Percentiles rank a stretch among this genome's conserved stretches.
Conservation (phyloP, 495 filamentous ascomycete species). For the Podospora conica region DNA sequence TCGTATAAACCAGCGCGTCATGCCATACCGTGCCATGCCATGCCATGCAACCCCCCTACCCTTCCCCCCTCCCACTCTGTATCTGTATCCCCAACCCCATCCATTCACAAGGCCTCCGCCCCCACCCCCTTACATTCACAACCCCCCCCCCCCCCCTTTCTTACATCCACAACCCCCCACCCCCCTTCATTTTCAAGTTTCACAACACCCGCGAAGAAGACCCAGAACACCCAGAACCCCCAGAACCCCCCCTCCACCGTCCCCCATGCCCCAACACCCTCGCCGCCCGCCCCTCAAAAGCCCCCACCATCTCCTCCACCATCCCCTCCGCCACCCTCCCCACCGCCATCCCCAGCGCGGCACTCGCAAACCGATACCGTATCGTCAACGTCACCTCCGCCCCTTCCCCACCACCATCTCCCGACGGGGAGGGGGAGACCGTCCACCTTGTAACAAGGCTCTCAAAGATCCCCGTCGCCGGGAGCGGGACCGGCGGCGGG, state of each 20-base stretch:
- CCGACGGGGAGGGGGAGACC: conserved; percentile 19
- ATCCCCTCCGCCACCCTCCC: conserved; percentile 75
- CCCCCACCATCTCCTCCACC: conserved; percentile 81
- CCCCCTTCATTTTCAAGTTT: too few species aligned
- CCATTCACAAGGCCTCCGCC: too few species aligned
- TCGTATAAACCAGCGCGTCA: too few species aligned
- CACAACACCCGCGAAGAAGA: too few species aligned
- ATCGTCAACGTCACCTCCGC: conserved; percentile 71
- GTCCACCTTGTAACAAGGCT: conserved; percentile 77
- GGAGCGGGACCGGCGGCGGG: too few species aligned
- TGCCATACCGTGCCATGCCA: too few species aligned
- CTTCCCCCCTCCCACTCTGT: background rate
- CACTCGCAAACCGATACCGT: conserved; percentile 76
- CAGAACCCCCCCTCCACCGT: background rate
- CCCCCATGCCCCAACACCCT: conserved; percentile 41
- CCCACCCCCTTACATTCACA: too few species aligned
- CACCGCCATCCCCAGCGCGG: conserved; percentile 74
- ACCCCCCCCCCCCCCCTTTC: too few species aligned
- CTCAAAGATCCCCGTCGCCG: conserved; percentile 53
- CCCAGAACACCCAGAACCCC: too few species aligned
- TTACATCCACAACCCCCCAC: background rate
- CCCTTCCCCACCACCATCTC: conserved; percentile 37
- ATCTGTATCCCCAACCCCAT: too few species aligned
- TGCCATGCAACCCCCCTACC: background rate
- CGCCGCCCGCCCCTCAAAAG: conserved; percentile 78